phyloP scores from a whole-genome alignment of 2,329 filamentous ascomycete species.

The Trichoderma arundinaceum region DNA sequence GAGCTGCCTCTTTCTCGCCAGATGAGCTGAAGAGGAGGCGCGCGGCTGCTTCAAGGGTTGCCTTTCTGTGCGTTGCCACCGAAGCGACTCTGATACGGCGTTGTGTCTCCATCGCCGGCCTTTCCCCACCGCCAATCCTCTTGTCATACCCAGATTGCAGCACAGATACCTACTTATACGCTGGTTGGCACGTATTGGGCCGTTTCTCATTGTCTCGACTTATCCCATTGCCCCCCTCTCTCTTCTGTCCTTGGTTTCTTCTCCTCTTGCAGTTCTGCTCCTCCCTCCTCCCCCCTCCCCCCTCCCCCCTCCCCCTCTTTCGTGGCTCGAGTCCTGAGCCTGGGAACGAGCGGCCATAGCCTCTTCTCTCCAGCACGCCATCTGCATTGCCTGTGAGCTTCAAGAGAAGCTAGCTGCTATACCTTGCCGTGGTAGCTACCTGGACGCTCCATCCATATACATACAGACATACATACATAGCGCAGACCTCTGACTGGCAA shows the following conservation, averaged over 20 bases:
- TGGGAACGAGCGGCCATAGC: neutral
- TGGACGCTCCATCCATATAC: neutral
- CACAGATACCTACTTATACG: too few relatives aligned
- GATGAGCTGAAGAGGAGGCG: too few relatives aligned
- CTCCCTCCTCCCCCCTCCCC: neutral
- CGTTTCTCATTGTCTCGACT: neutral
- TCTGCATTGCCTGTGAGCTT: neutral
- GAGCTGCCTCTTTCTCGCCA: too few relatives aligned
- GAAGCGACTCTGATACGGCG: too few relatives aligned
- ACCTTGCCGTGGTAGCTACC: neutral
- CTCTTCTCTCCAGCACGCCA: neutral
- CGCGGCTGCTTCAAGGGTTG: neutral
- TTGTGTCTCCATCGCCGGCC: neutral
- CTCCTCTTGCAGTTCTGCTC: constrained; percentile 10
- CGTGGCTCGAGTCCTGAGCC: neutral
- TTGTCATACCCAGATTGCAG: neutral
- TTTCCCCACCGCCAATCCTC: constrained; percentile 17
- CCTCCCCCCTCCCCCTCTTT: neutral
- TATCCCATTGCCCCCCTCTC: neutral
- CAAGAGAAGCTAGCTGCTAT: neutral
- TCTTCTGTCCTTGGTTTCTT: neutral
- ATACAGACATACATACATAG: neutral
- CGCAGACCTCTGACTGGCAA: neutral
- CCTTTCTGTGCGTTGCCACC: too few relatives aligned
- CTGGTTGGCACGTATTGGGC: constrained; percentile 4